Conservation (phyloP, 257 asterid genomes). For the Penstemon newberryi region DNA sequence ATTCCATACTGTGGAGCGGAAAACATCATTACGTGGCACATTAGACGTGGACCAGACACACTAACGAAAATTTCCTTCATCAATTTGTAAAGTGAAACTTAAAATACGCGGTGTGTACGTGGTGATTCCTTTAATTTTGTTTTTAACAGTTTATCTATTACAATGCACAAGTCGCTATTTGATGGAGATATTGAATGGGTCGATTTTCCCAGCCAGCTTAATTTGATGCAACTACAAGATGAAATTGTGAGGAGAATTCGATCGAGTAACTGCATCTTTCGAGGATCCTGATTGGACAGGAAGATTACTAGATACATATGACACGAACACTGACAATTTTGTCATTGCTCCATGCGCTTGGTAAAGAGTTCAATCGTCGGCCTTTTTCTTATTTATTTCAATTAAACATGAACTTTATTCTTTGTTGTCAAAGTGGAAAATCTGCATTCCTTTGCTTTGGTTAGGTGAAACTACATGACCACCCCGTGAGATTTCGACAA, state of each 20-base stretch:
- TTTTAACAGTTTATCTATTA: background rate
- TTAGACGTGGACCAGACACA: too few species aligned
- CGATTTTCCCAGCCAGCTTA: conserved; percentile 71
- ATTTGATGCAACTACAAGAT: conserved; percentile 60
- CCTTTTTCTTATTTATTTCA: conserved; percentile 8
- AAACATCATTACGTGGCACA: too few species aligned
- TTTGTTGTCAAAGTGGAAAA: background rate
- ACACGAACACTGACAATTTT: conserved; percentile 59
- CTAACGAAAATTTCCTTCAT: too few species aligned
- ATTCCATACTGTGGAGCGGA: too few species aligned
- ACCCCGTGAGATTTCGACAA: too few species aligned
- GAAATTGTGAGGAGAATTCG: conserved; percentile 81
- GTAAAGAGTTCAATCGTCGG: conserved; percentile 39
- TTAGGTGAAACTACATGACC: too few species aligned
- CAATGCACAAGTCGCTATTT: background rate
- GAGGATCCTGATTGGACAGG: conserved; percentile 68
- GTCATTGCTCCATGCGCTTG: conserved; percentile 78
- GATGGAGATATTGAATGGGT: conserved; percentile 63
- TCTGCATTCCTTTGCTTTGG: background rate
- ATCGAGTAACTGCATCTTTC: conserved; percentile 55
- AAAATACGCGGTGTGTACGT: background rate
- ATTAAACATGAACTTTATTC: background rate
- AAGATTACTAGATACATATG: conserved; percentile 74
- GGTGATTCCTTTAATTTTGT: background rate
- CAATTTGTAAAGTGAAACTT: too few species aligned